These are phyloP conservation scores for Coemansia javaensis DNA, from an alignment of 192 early-diverging fungal genomes.

Conservation along the genomic window DNA sequence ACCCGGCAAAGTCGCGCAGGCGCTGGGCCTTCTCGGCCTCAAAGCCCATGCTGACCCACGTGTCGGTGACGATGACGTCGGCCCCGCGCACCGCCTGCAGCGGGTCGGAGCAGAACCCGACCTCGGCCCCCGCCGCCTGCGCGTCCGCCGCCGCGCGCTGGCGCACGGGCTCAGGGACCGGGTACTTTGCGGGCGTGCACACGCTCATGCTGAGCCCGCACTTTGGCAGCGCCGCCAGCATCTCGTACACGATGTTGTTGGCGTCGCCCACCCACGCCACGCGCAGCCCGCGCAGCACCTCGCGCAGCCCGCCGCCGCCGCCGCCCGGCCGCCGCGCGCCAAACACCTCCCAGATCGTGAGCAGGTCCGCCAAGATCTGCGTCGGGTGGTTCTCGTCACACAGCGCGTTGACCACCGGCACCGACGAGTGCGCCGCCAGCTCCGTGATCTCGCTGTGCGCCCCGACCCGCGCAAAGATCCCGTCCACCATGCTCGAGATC, in stretches of 20 bases:
- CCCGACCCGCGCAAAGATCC: conserved; percentile 90
- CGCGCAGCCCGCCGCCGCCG: conserved; percentile 17
- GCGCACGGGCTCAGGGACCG: conserved; percentile 64
- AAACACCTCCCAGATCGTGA: conserved; percentile 85
- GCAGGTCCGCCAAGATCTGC: conserved; percentile 92
- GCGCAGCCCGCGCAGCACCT: conserved; percentile 59
- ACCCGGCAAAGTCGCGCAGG: conserved; percentile 79
- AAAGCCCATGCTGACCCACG: conserved; percentile 99
- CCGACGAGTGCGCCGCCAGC: conserved; percentile 78
- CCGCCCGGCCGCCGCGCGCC: conserved; percentile 14
- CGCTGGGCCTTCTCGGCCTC: conserved; percentile 84
- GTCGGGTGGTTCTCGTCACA: conserved; percentile 95
- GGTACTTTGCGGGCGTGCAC: conserved; percentile 83
- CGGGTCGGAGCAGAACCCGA: conserved; percentile 64
- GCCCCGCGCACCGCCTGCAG: conserved; percentile 71
- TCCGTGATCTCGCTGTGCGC: conserved; percentile 84
- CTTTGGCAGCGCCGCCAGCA: conserved; percentile 83
- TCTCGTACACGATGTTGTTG: conserved; percentile 91
- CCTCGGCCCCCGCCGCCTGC: conserved; percentile 40
- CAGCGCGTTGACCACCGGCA: conserved; percentile 95
- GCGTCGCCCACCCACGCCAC: conserved; percentile 98
- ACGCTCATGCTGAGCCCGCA: conserved; percentile 75
- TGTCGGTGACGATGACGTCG: conserved; percentile 94
- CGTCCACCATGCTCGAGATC: conserved; percentile 93
- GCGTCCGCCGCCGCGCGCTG: conserved; percentile 65